Conservation (phyloP, 495 filamentous ascomycete genomes). For the Cairneyella variabilis region DNA sequence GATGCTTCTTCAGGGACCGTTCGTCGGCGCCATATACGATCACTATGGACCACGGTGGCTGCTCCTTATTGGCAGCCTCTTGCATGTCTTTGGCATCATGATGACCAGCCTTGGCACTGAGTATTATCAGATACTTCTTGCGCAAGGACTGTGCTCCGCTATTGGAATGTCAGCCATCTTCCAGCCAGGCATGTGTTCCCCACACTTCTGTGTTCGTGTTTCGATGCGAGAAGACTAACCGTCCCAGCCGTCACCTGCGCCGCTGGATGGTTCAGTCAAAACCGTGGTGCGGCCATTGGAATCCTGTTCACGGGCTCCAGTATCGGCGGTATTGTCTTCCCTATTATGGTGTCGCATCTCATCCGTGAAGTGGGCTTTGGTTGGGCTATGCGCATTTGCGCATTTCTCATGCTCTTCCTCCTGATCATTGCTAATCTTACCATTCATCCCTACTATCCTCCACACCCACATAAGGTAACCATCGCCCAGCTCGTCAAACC, state of each 20-base stretch:
- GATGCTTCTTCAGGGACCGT: constrained; percentile 30
- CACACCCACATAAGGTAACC: background rate
- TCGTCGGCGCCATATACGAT: constrained; percentile 67
- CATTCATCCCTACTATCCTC: background rate
- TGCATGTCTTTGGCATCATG: constrained; percentile 68
- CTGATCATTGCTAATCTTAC: background rate
- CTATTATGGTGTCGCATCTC: no score
- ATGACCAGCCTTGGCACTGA: constrained; percentile 56
- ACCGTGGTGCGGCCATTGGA: no score
- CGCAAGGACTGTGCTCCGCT: constrained; percentile 47
- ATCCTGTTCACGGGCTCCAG: no score
- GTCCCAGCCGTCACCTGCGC: no score
- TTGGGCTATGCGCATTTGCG: constrained; percentile 61
- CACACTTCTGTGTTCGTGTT: no score
- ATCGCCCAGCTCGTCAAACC: background rate
- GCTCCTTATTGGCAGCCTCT: constrained; percentile 52
- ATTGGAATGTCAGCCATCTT: constrained; percentile 62
- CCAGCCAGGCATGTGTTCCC: no score
- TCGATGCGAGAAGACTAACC: no score
- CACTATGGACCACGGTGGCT: constrained; percentile 64
- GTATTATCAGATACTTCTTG: constrained; percentile 61
- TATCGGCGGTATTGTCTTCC: no score
- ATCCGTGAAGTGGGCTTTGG: no score
- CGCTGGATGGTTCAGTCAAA: no score
- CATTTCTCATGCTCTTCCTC: constrained; percentile 63